Base-by-base conservation (phyloP, 305 asterid genomes). In the Salvia sclarea region DNA sequence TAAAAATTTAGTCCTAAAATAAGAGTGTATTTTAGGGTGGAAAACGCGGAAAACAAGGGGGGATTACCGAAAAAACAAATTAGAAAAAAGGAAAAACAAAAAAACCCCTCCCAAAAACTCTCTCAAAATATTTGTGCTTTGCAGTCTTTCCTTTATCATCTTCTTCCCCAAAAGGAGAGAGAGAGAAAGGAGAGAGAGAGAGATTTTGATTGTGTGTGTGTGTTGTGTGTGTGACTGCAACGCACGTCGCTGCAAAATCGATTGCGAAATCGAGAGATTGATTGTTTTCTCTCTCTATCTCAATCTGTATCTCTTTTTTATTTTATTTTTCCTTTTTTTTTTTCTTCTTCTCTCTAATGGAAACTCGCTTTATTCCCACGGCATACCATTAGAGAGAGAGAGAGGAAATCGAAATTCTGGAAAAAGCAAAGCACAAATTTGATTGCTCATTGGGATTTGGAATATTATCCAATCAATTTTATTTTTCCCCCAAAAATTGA, bases 171-270 rank as follows among this genome's bases (percentile, higher is more conserved):
- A 37, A 1, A 38, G 63, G 57, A 43, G 73, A 55, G 70, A 74
- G 64, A 66, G 37, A 62, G 61, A 57, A 61, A 64, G 59, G 70
- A 47, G 41, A 75, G 74, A 73, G 73, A 30, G 58, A 18, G 60
- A 13, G 61, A 30, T n/a, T n/a, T n/a, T n/a, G n/a, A n/a, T n/a
- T n/a, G 66, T 13, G 56, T 11, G 70, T 1, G n/a, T 17, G 30
- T 57, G 16, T 58, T 53, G 68, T 52, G 62, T 21, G 75, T 37
- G 30, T 62, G 72, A 84, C 85, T 82, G 81, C 85, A 59, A 50
- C 66, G 83, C 87, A 83, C 83, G 89, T 79, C 89, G 82, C 80
- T 77, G 78, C 73, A 8, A 43, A 52, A 57, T 69, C 59, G 61
- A 37, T n/a, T n/a, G n/a, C n/a, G n/a, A n/a, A n/a, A n/a, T n/a